These are phyloP conservation scores for Borovskyia barvae DNA, from an alignment of 208 protist species.

Conservation along the genomic window DNA sequence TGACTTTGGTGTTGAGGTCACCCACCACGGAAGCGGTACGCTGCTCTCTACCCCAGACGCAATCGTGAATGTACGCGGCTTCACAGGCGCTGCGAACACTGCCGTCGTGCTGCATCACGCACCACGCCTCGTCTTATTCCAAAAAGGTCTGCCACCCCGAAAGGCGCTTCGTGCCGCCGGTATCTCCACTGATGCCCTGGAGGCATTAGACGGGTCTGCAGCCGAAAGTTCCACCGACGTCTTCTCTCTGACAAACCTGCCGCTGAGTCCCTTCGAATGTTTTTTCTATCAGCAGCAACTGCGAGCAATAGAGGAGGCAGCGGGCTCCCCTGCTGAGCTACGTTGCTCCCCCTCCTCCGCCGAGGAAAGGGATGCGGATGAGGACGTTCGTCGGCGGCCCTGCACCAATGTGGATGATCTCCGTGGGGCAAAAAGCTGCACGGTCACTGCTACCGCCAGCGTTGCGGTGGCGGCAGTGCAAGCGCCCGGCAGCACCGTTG, in stretches of 20 bases:
- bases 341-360: background rate
- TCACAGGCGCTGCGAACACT: conserved; percentile 3
- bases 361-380: background rate
- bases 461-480: background rate
- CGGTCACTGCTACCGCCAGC: background rate
- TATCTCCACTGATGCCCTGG: conserved; percentile 23
- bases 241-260: conserved; percentile 28
- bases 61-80: conserved; percentile 14
- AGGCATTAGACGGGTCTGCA: conserved; percentile 24
- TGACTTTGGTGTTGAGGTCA: too few relatives aligned
- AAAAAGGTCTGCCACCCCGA: conserved; percentile 14
- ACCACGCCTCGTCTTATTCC: conserved; percentile 49
- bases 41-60: conserved; percentile 15
- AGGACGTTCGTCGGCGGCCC: background rate
- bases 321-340: background rate
- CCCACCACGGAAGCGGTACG: background rate
- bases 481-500: background rate
- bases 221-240: conserved; percentile 37
- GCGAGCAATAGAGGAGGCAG: background rate
- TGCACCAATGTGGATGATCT: too few relatives aligned
- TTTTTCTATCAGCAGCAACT: conserved; percentile 62
- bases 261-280: conserved; percentile 43
- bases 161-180: conserved; percentile 15
- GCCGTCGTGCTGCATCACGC: conserved; percentile 62
- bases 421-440: background rate